Percentiles rank a stretch among this genome's conserved stretches.
Conservation (phyloP, 2,329 filamentous ascomycete genomes). For the Pleurostoma richardsiae region DNA sequence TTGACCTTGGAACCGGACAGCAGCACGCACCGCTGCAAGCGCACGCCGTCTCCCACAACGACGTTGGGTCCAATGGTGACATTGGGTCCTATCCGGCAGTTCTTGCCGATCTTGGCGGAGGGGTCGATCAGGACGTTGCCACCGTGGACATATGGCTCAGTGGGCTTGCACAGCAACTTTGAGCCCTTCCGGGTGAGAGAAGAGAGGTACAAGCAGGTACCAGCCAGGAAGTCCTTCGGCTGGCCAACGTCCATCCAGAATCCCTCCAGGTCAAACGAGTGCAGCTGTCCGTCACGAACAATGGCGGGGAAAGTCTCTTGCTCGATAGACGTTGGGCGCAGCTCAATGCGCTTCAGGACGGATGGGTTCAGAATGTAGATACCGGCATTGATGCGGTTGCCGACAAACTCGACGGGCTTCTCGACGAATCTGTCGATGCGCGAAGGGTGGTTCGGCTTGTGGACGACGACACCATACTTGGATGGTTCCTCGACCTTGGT, state of each 20-base stretch:
- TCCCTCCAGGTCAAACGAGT: slow-evolving; percentile 93
- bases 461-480: slow-evolving; percentile 97
- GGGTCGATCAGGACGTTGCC: slow-evolving; percentile 96
- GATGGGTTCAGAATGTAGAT: slow-evolving; percentile 97
- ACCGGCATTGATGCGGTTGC: slow-evolving; percentile 97
- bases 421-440: slow-evolving; percentile 98
- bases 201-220: slow-evolving; percentile 93
- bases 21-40: slow-evolving; percentile 88
- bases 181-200: slow-evolving; percentile 86
- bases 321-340: slow-evolving; percentile 95
- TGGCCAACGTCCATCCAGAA: slow-evolving; percentile 99
- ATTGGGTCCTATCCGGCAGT: slow-evolving; percentile 96
- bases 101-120: slow-evolving; percentile 92
- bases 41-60: slow-evolving; percentile 87
- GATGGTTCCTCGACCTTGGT: slow-evolving; percentile 99
- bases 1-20: slow-evolving; percentile 90
- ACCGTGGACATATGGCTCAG: slow-evolving; percentile 78
- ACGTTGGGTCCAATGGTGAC: slow-evolving; percentile 94
- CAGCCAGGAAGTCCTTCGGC: slow-evolving; percentile 95
- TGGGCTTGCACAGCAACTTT: slow-evolving; percentile 70
- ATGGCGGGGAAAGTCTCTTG: slow-evolving; percentile 98
- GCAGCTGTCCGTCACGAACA: slow-evolving; percentile 80
- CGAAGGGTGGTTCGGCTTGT: slow-evolving; percentile 86
- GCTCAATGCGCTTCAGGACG: slow-evolving; percentile 85
- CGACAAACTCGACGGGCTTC: slow-evolving; percentile 98